Conservation (phyloP, 2,329 filamentous ascomycete genomes). For the Phialophora verrucosa region DNA sequence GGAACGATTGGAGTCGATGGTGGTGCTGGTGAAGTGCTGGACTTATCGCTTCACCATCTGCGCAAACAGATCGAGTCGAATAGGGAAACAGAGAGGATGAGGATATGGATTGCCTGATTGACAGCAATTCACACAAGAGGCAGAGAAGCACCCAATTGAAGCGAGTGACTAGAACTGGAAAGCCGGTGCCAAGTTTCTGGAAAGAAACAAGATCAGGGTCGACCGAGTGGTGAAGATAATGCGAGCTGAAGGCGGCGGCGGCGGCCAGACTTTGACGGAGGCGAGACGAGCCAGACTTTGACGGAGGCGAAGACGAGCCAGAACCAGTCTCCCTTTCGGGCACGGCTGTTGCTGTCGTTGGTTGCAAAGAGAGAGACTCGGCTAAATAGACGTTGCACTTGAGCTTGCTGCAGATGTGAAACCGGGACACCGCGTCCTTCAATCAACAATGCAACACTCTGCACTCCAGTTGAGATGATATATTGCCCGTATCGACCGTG, state of each 20-base stretch:
- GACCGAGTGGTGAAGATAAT: constrained; percentile 3
- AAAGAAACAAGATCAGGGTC: constrained; percentile 13
- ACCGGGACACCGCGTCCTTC: neutral
- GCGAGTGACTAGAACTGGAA: constrained; percentile 11
- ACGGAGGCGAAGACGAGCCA: neutral
- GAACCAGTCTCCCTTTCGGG: constrained; percentile 5
- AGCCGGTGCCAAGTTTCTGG: constrained; percentile 19
- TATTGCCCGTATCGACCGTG: neutral
- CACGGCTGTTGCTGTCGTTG: constrained; percentile 2
- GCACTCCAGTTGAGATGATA: neutral
- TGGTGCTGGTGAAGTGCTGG: neutral
- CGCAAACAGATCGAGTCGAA: neutral
- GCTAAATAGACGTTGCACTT: constrained; percentile 7
- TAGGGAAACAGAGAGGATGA: neutral
- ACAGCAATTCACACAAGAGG: constrained; percentile 6
- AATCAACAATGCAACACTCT: constrained; percentile 11
- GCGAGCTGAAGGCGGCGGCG: constrained; percentile 11
- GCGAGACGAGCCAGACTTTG: neutral
- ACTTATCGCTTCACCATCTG: neutral
- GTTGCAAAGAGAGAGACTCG: neutral
- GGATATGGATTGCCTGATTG: neutral
- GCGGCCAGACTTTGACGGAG: neutral
- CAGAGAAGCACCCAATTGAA: constrained; percentile 12
- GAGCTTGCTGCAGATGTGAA: constrained; percentile 8
- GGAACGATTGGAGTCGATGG: neutral